These are phyloP conservation scores for Xerocomus amazonicus DNA, from an alignment of 1,284 basidiomycete genomes.

Conservation along the genomic window DNA sequence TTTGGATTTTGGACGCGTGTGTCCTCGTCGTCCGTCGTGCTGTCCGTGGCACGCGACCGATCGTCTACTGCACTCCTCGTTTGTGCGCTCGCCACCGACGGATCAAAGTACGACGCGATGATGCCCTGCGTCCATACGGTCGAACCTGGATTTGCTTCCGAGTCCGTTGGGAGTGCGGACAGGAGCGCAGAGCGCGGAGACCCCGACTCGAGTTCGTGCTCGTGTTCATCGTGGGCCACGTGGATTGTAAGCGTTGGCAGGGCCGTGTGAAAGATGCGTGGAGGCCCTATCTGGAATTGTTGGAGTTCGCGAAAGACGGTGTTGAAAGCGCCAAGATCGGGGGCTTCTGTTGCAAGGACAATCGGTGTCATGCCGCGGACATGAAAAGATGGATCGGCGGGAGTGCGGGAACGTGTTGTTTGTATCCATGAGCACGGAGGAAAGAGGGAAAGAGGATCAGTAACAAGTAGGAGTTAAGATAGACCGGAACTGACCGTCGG, in stretches of 20 bases:
- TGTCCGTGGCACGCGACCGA: conserved; percentile 22
- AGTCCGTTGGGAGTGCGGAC: conserved; percentile 33
- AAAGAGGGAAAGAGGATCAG: conserved; percentile 3
- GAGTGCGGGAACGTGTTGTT: conserved; percentile 1
- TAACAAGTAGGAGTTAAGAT: background rate
- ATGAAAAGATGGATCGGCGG: conserved; percentile 9
- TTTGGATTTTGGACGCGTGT: background rate
- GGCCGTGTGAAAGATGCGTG: conserved; percentile 25
- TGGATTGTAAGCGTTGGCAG: conserved; percentile 8
- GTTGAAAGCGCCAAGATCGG: conserved; percentile 72
- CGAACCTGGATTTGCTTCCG: conserved; percentile 46
- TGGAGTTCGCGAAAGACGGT: conserved; percentile 67
- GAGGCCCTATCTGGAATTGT: conserved; percentile 46
- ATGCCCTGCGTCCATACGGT: conserved; percentile 66
- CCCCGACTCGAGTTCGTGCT: conserved; percentile 29
- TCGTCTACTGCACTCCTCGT: conserved; percentile 32
- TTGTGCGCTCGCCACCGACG: conserved; percentile 25
- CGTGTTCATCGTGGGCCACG: conserved; percentile 22
- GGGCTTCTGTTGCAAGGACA: conserved; percentile 46
- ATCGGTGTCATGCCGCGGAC: conserved; percentile 4
- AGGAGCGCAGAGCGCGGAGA: conserved; percentile 23
- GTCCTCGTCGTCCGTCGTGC: conserved; percentile 16
- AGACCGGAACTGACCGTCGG: conserved; percentile 48
- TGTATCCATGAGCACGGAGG: background rate
- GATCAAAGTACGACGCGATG: conserved; percentile 47